phyloP scores from a whole-genome alignment of 2,329 filamentous ascomycete genomes.

The Sclerotinia spermophila region DNA sequence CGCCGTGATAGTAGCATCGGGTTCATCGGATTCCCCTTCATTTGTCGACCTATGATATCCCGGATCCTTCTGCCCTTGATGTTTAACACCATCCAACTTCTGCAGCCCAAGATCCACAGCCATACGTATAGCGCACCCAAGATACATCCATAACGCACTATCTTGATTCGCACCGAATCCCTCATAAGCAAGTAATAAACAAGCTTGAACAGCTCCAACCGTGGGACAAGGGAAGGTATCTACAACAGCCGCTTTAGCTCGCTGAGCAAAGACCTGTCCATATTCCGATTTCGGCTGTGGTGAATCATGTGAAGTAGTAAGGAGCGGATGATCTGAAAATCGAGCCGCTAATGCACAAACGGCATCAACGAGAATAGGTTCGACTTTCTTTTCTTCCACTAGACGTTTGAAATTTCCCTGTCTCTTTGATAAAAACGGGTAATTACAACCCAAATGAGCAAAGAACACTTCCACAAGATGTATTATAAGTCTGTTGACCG shows the following conservation, averaged over 20 bases:
- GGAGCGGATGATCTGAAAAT: slow-evolving; percentile 64
- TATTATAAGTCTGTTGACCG: slow-evolving; percentile 71
- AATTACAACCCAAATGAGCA: slow-evolving; percentile 76
- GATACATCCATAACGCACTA: slow-evolving; percentile 90
- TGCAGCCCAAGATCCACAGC: slow-evolving; percentile 76
- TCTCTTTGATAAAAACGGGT: slow-evolving; percentile 67
- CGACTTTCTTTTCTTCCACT: slow-evolving; percentile 51
- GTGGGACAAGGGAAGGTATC: slow-evolving; percentile 81
- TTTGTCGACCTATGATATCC: slow-evolving; percentile 39
- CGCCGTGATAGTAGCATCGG: slow-evolving; percentile 38
- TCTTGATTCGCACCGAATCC: slow-evolving; percentile 86
- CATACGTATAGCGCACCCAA: slow-evolving; percentile 82
- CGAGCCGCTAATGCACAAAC: slow-evolving; percentile 75
- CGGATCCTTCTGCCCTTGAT: slow-evolving; percentile 42
- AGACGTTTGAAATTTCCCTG: slow-evolving; percentile 72
- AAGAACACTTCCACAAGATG: slow-evolving; percentile 80
- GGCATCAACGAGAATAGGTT: slow-evolving; percentile 74
- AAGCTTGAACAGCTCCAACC: slow-evolving; percentile 79
- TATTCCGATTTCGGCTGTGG: slow-evolving; percentile 60
- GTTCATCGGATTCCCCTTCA: slow-evolving; percentile 43
- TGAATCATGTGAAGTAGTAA: slow-evolving; percentile 48
- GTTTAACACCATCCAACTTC: slow-evolving; percentile 69
- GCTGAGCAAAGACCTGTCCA: slow-evolving; percentile 73
- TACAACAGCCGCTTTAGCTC: slow-evolving; percentile 77
- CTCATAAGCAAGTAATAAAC: slow-evolving; percentile 79